These are phyloP conservation scores for Trematosphaeria pertusa DNA, from an alignment of 2,329 filamentous ascomycete species.

Conservation along the genomic window DNA sequence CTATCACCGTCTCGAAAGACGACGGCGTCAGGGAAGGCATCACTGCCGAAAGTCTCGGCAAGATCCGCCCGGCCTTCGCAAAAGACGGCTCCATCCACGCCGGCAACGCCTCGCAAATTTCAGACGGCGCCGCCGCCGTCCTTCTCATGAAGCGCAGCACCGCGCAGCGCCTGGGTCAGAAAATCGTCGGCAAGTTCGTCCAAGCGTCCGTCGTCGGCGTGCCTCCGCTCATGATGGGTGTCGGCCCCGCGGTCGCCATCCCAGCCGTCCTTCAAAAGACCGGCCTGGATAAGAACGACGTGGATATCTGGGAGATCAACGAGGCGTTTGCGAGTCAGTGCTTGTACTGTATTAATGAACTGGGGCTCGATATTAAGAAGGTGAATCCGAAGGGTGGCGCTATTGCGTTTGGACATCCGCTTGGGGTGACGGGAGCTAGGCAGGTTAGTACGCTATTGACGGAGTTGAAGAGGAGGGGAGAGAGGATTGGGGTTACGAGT, in stretches of 20 bases:
- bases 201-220: conserved; percentile 86
- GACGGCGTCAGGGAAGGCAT: conserved; percentile 87
- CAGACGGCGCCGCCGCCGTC: conserved; percentile 90
- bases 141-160: conserved; percentile 94
- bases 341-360: conserved; percentile 89
- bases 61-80: conserved; percentile 89
- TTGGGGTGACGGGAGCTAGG: conserved; percentile 91
- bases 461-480: conserved; percentile 81
- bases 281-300: conserved; percentile 80
- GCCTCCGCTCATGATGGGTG: conserved; percentile 91
- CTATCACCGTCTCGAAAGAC: conserved; percentile 82
- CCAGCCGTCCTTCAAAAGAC: conserved; percentile 89
- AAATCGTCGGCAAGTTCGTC: conserved; percentile 91
- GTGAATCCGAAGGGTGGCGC: conserved; percentile 97
- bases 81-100: conserved; percentile 95
- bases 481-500: conserved; percentile 88
- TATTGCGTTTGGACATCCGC: conserved; percentile 93
- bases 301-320: conserved; percentile 99
- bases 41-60: conserved; percentile 84
- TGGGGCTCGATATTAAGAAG: conserved; percentile 82
- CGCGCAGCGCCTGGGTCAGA: conserved; percentile 85
- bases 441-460: conserved; percentile 93
- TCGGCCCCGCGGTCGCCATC: conserved; percentile 95
- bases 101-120: conserved; percentile 94
- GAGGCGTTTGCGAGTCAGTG: conserved; percentile 97